A percentile compares a stretch with the other conserved stretches of the same genome.
Evolutionary conservation across 1,284 basidiomycete species (phyloP).

Genomic region (Rhodotorula mucilaginosa): DNA sequence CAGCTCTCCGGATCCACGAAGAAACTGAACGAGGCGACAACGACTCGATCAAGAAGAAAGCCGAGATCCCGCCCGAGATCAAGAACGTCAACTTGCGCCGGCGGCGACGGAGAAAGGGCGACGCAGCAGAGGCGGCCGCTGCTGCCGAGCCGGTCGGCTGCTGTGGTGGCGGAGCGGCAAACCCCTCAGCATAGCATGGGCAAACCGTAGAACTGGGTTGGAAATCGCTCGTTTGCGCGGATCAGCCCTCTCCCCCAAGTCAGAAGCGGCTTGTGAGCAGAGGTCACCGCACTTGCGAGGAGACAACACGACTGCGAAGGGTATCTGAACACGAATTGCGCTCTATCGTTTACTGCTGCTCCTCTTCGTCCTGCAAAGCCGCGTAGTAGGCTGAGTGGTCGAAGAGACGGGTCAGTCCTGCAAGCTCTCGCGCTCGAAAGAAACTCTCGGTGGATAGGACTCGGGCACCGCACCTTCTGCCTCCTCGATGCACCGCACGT

Average conservation of each 20-base stretch:
- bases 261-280: no score
- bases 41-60: constrained; percentile 27
- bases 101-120: constrained; percentile 17
- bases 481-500: constrained; percentile 76
- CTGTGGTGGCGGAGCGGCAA: constrained; percentile 25
- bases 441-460: neutral
- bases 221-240: neutral
- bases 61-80: constrained; percentile 2
- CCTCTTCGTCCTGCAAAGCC: constrained; percentile 7
- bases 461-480: constrained; percentile 68
- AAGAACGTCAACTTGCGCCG: constrained; percentile 18
- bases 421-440: no score
- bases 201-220: neutral
- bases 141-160: constrained; percentile 7
- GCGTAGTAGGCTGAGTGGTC: constrained; percentile 12
- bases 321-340: neutral
- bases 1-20: constrained; percentile 37
- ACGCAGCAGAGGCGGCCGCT: neutral
- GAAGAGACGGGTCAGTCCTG: neutral
- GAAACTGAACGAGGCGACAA: constrained; percentile 41
- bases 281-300: no score
- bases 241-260: no score
- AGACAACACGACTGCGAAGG: neutral
- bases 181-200: neutral
- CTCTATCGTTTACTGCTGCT: neutral